These are phyloP conservation scores for Pugionium cornutum DNA, from an alignment of 345 rosid species.

Conservation along the genomic window DNA sequence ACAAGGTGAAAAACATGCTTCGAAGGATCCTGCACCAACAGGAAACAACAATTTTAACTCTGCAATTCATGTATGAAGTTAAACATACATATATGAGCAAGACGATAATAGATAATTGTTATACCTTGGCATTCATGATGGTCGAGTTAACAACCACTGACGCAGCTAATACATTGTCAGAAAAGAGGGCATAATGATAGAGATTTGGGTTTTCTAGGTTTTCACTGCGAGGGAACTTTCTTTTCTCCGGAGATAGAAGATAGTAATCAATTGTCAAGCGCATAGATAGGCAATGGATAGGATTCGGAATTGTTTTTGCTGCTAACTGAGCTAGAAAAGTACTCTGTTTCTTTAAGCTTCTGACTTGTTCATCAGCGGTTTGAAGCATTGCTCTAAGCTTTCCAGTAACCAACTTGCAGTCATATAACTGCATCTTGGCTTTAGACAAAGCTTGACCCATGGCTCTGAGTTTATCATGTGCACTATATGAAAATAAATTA, in stretches of 20 bases:
- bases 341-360: conserved; percentile 99
- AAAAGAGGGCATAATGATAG: conserved; percentile 93
- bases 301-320: conserved; percentile 95
- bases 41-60: neutral
- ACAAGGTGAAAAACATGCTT: conserved; percentile 97
- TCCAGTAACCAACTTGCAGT: conserved; percentile 93
- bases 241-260: conserved; percentile 87
- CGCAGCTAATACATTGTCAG: conserved; percentile 99
- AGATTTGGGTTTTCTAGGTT: conserved; percentile 85
- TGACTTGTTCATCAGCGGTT: conserved; percentile 94
- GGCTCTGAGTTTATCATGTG: conserved; percentile 74
- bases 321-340: conserved; percentile 98
- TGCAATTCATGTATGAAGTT: neutral
- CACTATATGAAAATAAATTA: conserved; percentile 47
- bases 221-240: conserved; percentile 84
- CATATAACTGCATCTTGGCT: conserved; percentile 81
- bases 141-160: conserved; percentile 99
- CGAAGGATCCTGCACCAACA: conserved; percentile 75
- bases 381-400: conserved; percentile 99
- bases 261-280: conserved; percentile 92
- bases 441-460: conserved; percentile 89
- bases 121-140: conserved; percentile 88
- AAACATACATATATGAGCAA: neutral
- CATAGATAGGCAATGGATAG: conserved; percentile 95
- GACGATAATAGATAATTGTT: conserved; percentile 5